Evolutionary conservation across 2,329 filamentous ascomycete genomes (phyloP), one percentile per base, ranked within the genome.

Genomic region (Chaetomiaceae sp.): DNA sequence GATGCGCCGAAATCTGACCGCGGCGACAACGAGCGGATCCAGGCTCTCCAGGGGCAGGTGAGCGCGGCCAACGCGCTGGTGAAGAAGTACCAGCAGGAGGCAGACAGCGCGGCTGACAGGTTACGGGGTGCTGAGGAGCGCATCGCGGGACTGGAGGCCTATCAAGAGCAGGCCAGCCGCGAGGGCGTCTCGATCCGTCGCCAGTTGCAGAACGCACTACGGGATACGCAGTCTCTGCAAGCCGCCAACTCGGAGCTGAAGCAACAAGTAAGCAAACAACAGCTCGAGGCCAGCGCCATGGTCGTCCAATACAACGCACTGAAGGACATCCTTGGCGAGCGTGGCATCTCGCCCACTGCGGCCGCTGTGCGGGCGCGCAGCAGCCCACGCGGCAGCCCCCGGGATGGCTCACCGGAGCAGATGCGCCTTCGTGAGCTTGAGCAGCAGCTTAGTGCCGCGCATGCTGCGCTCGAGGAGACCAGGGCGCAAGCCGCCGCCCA

Each of bases 121-220:
- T 74, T 98, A 43, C 85, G 93, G 43, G 85, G 85, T 48, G 93
- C 93, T 3, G 94, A 98, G 67, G 94, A 97, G 69, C 83, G 93
- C 34, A 97, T 98, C 63, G 94, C 93, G 5, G 93, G 93, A 6
- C 76, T 98, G 3, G 93, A 98, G 65, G 88, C 89, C 22, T 97
- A 97, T 64, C 93, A 98, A 67, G 93, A 98, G 62, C 93, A 98
- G 67, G 86, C 90, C 4, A 97, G 90, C 65, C 81, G 93, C 36
- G 94, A 98, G 65, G 89, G 89, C 39, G 81, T 98, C 45, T 81
- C 83, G 29, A 88, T 97, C 55, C 82, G 93, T 45, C 84, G 93
- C 62, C 91, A 97, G 62, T 76, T 98, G 43, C 93, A 97, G 63
- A 76, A 81, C 20, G 82, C 87, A 4, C 74, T 95, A 64, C 84